Percentiles rank a stretch among this genome's conserved stretches.
phyloP scores from a whole-genome alignment of 768 basidiomycete genomes.

The Amanita rimosa region DNA sequence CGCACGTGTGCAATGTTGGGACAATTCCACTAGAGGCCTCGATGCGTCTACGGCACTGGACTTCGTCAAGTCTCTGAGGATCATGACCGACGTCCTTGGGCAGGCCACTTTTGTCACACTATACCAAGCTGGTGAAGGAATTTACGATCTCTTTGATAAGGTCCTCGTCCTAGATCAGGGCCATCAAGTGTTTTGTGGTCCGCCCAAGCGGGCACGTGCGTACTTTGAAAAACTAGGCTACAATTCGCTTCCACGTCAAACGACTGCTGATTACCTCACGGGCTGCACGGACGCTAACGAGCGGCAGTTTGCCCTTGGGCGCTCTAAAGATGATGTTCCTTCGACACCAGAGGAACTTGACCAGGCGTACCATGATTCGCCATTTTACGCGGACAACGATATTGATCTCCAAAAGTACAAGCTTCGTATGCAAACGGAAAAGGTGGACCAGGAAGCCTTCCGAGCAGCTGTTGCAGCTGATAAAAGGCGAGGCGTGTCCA shows the following conservation, averaged over 20 bases:
- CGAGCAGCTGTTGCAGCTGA: constrained; percentile 62
- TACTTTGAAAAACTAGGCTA: constrained; percentile 77
- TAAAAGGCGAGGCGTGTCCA: constrained; percentile 69
- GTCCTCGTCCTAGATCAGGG: constrained; percentile 77
- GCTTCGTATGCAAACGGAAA: constrained; percentile 42
- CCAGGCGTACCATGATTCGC: constrained; percentile 42
- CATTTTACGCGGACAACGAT: constrained; percentile 30
- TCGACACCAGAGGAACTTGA: constrained; percentile 61
- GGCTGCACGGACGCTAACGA: constrained; percentile 81
- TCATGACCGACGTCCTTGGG: constrained; percentile 76
- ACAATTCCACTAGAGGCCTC: constrained; percentile 72
- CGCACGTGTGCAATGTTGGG: constrained; percentile 74
- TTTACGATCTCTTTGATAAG: constrained; percentile 77
- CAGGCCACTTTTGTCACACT: constrained; percentile 75
- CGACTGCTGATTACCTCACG: constrained; percentile 78
- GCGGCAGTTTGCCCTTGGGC: constrained; percentile 62
- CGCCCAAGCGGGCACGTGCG: constrained; percentile 54
- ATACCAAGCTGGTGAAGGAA: constrained; percentile 78
- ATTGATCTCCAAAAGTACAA: constrained; percentile 46
- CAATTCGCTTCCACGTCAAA: constrained; percentile 68
- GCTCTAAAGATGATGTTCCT: constrained; percentile 46
- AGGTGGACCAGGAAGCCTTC: constrained; percentile 66
- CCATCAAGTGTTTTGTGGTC: constrained; percentile 74
- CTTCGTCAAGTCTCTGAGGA: constrained; percentile 65
- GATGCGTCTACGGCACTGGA: constrained; percentile 87